A percentile compares a stretch with the other conserved stretches of the same genome.
Evolutionary conservation across 108 stramenopile genomes (phyloP).

Genomic region (Seminavis robusta): DNA sequence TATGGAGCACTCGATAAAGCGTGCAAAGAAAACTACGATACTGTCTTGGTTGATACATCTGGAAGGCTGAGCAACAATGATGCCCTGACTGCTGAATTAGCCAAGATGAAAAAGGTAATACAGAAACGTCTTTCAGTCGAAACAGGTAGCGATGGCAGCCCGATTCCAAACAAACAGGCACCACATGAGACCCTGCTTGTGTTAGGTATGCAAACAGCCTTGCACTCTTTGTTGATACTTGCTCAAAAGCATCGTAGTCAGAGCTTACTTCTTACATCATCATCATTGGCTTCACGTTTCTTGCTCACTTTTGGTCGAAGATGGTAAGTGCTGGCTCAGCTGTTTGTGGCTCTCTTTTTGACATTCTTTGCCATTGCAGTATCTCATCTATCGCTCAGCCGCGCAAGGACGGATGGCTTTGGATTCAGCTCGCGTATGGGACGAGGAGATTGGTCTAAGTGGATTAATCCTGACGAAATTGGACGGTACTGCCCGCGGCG

Average conservation of each 20-base stretch:
- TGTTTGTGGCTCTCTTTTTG: too few species aligned
- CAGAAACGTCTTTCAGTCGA: constrained; percentile 68
- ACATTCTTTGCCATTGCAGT: too few species aligned
- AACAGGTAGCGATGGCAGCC: constrained; percentile 41
- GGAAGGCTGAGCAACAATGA: constrained; percentile 91
- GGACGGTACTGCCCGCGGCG: constrained; percentile 92
- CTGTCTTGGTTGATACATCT: constrained; percentile 88
- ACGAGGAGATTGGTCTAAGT: constrained; percentile 85
- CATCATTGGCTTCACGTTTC: too few species aligned
- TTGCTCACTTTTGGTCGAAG: too few species aligned
- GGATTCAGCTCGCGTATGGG: constrained; percentile 87
- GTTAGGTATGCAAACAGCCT: too few species aligned
- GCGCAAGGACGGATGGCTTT: constrained; percentile 93
- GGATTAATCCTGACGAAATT: constrained; percentile 92
- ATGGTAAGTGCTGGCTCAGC: too few species aligned
- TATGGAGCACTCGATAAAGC: constrained; percentile 79
- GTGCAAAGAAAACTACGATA: constrained; percentile 75
- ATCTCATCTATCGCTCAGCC: too few species aligned
- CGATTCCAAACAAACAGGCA: constrained; percentile 49
- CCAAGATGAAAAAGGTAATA: constrained; percentile 86
- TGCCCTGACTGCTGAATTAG: constrained; percentile 81
- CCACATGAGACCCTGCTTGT: constrained; percentile 94
- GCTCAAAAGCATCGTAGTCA: too few species aligned
- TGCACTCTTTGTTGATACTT: too few species aligned
- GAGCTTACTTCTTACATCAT: too few species aligned